Base-by-base conservation (phyloP, 2,329 filamentous ascomycete species). In the Sporothrix pseudoabietina region DNA sequence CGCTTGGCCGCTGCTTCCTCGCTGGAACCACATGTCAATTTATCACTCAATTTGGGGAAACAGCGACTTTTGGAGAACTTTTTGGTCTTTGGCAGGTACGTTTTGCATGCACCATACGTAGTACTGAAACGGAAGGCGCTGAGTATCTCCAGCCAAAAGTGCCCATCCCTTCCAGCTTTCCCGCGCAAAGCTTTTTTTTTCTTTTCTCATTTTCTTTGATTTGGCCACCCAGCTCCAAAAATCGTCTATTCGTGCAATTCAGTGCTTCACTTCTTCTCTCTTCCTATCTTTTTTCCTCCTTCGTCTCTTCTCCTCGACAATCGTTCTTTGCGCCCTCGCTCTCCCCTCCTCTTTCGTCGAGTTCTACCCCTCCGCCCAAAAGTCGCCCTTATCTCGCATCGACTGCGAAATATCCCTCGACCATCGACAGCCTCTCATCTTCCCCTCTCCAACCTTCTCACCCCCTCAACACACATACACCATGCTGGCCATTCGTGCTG, bases 401-500 rank as follows among this genome's bases (percentile, higher is more conserved):
- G 65, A 14, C 63, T 19, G 41, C 65, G 65, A 54, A 69, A 69
- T 69, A 69, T 54, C 26, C 26, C 66, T 54, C 66, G 44, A 65
- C 57, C 57, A 14, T 41, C 35, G 35, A 35, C 35, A 35, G 35
- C 44, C 54, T 4, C 22, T 30, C 47, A 44, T 66, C 72, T 44
- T 4, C 22, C 30, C 44, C 52, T 66, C 72, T 44, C 55, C 8
- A 39, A 7, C 75, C 39, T 72, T 74, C 75, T 39, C 65, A 52
- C 16, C 39, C 26, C 47, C 59, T n/a, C 35, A 22, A 22, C 16
- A 14, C 30, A 71, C 63, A 69, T 77, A 75, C 76, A 92, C 82
- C 81, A 97, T 97, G 94, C 87, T 97, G 84, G 90, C 92, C 84
- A 86, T 92, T 82, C 91, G 94, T 85, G 89, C 90, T 79, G 89